Conservation (phyloP, 1,284 basidiomycete species). For the Moesziomyces sp. region DNA sequence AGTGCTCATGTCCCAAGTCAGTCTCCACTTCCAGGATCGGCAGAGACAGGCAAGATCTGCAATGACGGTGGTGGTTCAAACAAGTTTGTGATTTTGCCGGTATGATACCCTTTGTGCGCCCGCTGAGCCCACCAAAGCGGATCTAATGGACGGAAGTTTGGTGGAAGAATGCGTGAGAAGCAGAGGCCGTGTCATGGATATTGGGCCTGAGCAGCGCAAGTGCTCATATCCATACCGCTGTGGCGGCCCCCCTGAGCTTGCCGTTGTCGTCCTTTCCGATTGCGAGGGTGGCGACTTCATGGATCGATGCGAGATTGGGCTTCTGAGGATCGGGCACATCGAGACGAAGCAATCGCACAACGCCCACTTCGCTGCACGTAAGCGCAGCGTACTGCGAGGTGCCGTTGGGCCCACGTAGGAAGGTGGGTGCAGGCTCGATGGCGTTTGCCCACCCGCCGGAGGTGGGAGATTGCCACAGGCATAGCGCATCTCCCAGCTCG, state of each 20-base stretch:
- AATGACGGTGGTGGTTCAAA: no score
- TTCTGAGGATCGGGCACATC: slow-evolving; percentile 21
- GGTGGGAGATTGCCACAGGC: slow-evolving; percentile 66
- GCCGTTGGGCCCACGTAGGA: slow-evolving; percentile 26
- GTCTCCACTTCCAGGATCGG: no score
- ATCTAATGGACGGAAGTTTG: no score
- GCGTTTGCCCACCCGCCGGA: slow-evolving; percentile 70
- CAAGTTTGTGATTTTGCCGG: no score
- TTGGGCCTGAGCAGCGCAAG: no score
- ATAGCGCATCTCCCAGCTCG: slow-evolving; percentile 29
- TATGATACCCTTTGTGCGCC: no score
- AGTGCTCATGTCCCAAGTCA: no score
- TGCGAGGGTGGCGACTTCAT: slow-evolving; percentile 57
- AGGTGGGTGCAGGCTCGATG: slow-evolving; percentile 66
- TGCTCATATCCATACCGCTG: slow-evolving; percentile 46
- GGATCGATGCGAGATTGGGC: slow-evolving; percentile 21
- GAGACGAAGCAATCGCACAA: slow-evolving; percentile 64
- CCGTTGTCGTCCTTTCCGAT: slow-evolving; percentile 35
- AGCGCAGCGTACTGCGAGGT: slow-evolving; percentile 62
- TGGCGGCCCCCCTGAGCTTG: slow-evolving; percentile 41
- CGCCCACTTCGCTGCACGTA: slow-evolving; percentile 68
- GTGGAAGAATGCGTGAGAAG: no score
- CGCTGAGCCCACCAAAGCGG: no score
- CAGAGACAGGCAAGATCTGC: no score
- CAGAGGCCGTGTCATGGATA: no score